Conservation (phyloP, 352 stramenopile genomes). For the Phytopythium aichiense region DNA sequence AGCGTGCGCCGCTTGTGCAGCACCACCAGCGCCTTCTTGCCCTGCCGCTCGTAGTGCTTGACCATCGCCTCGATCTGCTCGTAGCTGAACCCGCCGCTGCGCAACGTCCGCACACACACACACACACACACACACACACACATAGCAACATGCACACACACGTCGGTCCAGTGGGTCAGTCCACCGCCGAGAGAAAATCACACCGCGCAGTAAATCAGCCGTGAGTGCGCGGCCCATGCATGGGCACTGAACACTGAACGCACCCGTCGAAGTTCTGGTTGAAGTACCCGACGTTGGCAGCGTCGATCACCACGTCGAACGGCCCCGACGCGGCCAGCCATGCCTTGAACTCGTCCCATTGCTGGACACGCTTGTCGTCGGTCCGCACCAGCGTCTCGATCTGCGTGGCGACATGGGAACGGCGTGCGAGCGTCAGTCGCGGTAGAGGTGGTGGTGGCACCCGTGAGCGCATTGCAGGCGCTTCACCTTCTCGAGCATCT, state of each 20-base stretch:
- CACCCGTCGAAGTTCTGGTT: constrained; percentile 94
- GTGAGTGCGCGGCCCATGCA: not conserved
- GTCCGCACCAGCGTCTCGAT: constrained; percentile 77
- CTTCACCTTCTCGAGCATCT: constrained; percentile 63
- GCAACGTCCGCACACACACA: not conserved
- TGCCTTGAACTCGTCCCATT: constrained; percentile 83
- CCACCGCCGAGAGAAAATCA: not conserved
- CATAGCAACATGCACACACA: not conserved
- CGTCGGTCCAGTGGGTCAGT: not conserved
- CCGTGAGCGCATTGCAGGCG: not conserved
- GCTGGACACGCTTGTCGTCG: constrained; percentile 56
- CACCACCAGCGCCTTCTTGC: constrained; percentile 92
- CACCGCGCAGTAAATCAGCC: not conserved
- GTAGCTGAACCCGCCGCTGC: constrained; percentile 92
- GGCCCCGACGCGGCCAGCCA: constrained; percentile 68
- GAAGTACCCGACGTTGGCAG: constrained; percentile 98
- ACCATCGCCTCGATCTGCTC: constrained; percentile 94
- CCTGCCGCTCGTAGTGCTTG: constrained; percentile 83
- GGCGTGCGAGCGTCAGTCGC: not conserved
- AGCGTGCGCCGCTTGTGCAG: constrained; percentile 95
- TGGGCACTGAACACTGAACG: not conserved
- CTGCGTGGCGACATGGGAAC: constrained; percentile 19
- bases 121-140: not conserved
- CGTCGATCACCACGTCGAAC: constrained; percentile 95
- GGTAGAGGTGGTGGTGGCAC: not conserved